Evolutionary conservation across 257 asterid genomes (phyloP), one percentile per base, ranked within the genome.

Genomic region (Prunella vulgaris): DNA sequence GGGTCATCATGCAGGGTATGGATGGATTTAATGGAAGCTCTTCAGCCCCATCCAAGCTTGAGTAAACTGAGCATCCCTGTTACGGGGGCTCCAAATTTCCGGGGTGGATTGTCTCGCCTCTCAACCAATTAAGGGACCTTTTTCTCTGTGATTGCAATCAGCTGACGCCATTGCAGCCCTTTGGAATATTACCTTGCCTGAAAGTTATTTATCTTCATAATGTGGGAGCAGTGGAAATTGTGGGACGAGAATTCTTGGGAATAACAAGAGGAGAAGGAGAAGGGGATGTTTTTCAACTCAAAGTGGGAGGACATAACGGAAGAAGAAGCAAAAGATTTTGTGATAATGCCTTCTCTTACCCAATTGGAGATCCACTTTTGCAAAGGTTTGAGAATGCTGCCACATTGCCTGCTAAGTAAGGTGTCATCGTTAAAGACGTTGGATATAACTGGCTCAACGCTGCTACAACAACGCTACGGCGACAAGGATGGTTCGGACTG

Each of bases 301-400:
- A 13, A 25, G 63, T 57, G 63, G 63, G 63, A 57, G 38, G 63
- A 57, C 38, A 57, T 57, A n/a, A n/a, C n/a, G n/a, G n/a, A n/a
- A n/a, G n/a, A n/a, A n/a, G n/a, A n/a, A n/a, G n/a, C n/a, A n/a
- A 25, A 25, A 10, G 1, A 1, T 5, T 42, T 0, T 14, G 1
- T 1, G 7, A 22, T 57, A 25, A 57, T 57, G 63, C 40, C 63
- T 25, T 10, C 37, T 24, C 62, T 56, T 6, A 56, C 62, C 33
- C 5, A 3, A 5, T 25, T 22, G 9, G 10, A 3, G 0, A 24
- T 56, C 5, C 7, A 8, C 0, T 1, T 3, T 2, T 53, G 60
- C 17, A 0, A 10, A 2, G 37, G 10, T 4, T 24, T 56, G 20
- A 24, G 10, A 25, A 22, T 5, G 37, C 17, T 42, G 17, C 51